Base-by-base conservation (phyloP, 1,139 yeast genomes). In the Arxiozyma bovina region DNA sequence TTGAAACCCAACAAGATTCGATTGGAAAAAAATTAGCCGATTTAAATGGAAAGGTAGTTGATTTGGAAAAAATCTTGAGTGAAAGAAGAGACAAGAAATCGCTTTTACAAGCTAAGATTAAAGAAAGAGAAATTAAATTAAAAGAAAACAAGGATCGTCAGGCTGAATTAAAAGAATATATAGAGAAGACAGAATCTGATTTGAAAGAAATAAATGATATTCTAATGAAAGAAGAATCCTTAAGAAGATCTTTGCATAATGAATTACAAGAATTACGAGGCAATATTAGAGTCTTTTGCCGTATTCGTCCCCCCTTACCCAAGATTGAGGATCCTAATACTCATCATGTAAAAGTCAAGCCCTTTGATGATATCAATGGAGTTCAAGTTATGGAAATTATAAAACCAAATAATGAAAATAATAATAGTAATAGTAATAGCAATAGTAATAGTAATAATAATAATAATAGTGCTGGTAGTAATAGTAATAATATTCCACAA, bases 271-370 rank as follows among this genome's bases (percentile, higher is more conserved):
- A 89, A 57, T 70, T 91, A 46, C 88, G 91, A 67, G 99, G 99
- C 0, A 93, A 90, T 63, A 89, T 93, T 44, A 73, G 99, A 47
- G 98, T 93, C 0, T 90, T 84, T 63, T 93, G 98, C 66, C 77
- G 99, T 46, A 77, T 91, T 4, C 76, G 96, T 52, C 96, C 97
- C 0, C 72, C 76, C 1, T 56, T 64, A 21, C 40, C 50, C 22
- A 42, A 45, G 34, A 57, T 50, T 50, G 69, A 67, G 60, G 57
- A 64, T 42, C 68, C 69, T 25, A 65, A 67, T 5, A 57, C 71
- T 7, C 69, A 77, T 0, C 69, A 70, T 6, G 70, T 84, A 17
- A 70, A 70, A 23, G 77, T 78, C 21, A 80, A 85, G 0, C 79
- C 76, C 3, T 67, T 68, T 57, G 77, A 77, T 55, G 81, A 81